Evolutionary conservation across 148 eudicot species (phyloP).

Genomic region (Fagopyrum homotropicum): DNA sequence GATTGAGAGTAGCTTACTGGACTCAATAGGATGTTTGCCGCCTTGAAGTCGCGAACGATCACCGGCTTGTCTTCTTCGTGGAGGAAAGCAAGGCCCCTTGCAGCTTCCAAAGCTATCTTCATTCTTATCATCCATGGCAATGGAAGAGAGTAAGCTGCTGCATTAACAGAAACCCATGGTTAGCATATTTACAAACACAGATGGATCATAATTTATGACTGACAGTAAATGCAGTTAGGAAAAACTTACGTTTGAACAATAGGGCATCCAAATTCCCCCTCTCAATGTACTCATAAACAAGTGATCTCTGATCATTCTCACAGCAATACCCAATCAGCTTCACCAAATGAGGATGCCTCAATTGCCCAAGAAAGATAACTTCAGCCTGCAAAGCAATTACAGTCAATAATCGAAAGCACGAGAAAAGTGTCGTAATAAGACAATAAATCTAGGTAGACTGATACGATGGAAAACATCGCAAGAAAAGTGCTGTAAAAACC

Average conservation of each 20-base stretch:
- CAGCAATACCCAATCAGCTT: constrained; percentile 82
- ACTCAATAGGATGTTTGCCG: constrained; percentile 13
- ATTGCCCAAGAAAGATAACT: constrained; percentile 71
- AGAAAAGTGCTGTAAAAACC: no score
- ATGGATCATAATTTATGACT: neutral
- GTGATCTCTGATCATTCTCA: constrained; percentile 76
- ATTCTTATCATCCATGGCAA: constrained; percentile 18
- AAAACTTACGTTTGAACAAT: constrained; percentile 54
- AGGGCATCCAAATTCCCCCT: constrained; percentile 69
- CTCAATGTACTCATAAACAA: constrained; percentile 74
- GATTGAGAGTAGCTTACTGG: constrained; percentile 16
- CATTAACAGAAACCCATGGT: neutral
- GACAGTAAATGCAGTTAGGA: neutral
- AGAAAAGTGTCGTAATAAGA: no score
- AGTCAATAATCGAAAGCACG: neutral
- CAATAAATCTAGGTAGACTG: no score
- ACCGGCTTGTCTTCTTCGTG: constrained; percentile 16
- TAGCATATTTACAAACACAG: neutral
- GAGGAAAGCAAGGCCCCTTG: constrained; percentile 20
- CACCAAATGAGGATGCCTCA: constrained; percentile 81
- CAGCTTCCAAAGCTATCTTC: constrained; percentile 19
- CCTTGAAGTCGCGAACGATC: constrained; percentile 18
- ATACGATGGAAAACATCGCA: no score
- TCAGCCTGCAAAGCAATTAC: constrained; percentile 43
- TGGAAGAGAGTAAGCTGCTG: constrained; percentile 13